phyloP scores from a whole-genome alignment of 371 early-diverging fungal genomes.

The Syncephalastrum sp. region DNA sequence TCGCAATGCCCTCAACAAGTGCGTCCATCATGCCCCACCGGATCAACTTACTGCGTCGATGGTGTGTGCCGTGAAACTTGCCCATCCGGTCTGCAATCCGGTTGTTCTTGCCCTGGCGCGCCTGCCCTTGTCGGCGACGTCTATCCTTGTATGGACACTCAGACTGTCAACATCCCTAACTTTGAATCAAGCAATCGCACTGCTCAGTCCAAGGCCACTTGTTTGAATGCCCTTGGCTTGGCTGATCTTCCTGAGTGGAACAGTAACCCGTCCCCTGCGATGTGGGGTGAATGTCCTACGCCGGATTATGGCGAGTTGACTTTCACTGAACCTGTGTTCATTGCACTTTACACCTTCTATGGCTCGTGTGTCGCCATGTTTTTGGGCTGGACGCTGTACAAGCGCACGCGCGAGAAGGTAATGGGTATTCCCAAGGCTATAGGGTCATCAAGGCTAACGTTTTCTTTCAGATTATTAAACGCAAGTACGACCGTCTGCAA shows the following conservation, averaged over 20 bases:
- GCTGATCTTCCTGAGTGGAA: conserved; percentile 38
- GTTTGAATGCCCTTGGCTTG: conserved; percentile 31
- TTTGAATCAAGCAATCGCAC: conserved; percentile 46
- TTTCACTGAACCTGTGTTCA: conserved; percentile 41
- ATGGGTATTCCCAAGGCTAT: conserved; percentile 6
- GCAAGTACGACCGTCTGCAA: conserved; percentile 2
- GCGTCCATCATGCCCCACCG: conserved; percentile 40
- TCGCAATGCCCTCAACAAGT: conserved; percentile 34
- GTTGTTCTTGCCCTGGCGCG: conserved; percentile 43
- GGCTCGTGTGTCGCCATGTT: conserved; percentile 60
- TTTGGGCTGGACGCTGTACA: conserved; percentile 58
- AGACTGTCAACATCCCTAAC: conserved; percentile 33
- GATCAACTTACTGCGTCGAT: conserved; percentile 48
- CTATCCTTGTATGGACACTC: conserved; percentile 25
- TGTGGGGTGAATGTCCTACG: conserved; percentile 59
- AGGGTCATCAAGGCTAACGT: background rate
- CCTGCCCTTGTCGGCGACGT: conserved; percentile 26
- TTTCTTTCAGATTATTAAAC: conserved; percentile 1
- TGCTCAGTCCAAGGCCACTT: conserved; percentile 38
- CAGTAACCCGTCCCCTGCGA: conserved; percentile 20
- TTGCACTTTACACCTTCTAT: conserved; percentile 52
- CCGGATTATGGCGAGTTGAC: conserved; percentile 45
- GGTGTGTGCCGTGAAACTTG: conserved; percentile 45
- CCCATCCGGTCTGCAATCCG: conserved; percentile 28
- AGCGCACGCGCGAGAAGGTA: conserved; percentile 41